A percentile compares a stretch with the other conserved stretches of the same genome.
Conservation (phyloP, 148 eudicot genomes). For the Fallopia convolvulus region DNA sequence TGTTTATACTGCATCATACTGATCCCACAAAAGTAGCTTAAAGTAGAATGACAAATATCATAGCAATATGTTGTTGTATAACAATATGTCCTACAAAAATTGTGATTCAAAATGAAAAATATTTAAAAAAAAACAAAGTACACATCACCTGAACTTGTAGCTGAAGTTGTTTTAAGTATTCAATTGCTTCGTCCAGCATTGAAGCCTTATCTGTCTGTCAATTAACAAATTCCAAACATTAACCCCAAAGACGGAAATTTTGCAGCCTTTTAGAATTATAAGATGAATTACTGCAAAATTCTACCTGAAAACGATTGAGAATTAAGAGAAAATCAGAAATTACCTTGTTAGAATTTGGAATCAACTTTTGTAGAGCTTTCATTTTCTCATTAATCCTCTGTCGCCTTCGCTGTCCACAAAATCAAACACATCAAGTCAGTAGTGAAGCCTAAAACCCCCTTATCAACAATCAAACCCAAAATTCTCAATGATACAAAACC, state of each 20-base stretch:
- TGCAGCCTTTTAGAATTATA: background rate
- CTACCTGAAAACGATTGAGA: background rate
- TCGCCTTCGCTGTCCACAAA: constrained; percentile 68
- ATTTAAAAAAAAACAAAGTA: background rate
- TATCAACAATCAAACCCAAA: background rate
- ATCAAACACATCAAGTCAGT: constrained; percentile 13
- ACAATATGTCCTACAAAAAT: background rate
- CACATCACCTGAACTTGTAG: constrained; percentile 73
- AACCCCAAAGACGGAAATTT: background rate
- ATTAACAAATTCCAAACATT: background rate
- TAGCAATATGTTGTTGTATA: background rate
- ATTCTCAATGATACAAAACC: constrained; percentile 26
- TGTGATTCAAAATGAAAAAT: background rate
- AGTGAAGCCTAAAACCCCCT: background rate
- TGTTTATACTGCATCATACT: background rate
- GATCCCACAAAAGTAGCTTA: background rate
- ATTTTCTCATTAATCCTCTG: constrained; percentile 77
- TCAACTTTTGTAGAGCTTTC: constrained; percentile 80
- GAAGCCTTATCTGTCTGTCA: constrained; percentile 89
- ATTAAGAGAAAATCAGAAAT: background rate
- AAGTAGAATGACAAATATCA: background rate
- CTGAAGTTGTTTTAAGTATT: constrained; percentile 84
- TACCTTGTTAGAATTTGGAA: constrained; percentile 87
- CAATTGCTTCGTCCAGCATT: constrained; percentile 93
- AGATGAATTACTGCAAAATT: background rate